Base-by-base conservation (phyloP, 345 rosid genomes). In the Sapria himalayana region DNA sequence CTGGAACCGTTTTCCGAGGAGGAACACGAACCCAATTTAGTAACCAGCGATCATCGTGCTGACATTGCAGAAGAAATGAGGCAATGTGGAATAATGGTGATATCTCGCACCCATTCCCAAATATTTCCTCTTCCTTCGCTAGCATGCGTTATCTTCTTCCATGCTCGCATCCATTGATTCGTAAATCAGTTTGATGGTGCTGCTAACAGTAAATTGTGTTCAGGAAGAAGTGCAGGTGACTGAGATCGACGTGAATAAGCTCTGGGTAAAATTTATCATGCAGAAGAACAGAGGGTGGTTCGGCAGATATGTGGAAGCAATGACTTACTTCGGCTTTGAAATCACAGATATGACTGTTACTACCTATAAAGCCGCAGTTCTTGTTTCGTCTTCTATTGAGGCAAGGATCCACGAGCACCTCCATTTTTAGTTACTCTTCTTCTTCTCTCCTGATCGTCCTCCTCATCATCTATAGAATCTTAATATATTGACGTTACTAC, bases 181-280 rank as follows among this genome's bases (percentile, higher is more conserved):
- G 12, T 24, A 19, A 3, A 16, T 41, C 18, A 13, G 18, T 0
- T 39, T n/a, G n/a, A n/a, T n/a, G n/a, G n/a, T n/a, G n/a, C n/a
- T n/a, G n/a, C n/a, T n/a, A n/a, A n/a, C n/a, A n/a, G n/a, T n/a
- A 9, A 38, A 21, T 15, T 16, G 24, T 22, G 7, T 25, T 31
- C 18, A 89, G 91, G 80, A 78, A 51, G 62, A 70, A 45, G 78
- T 79, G 52, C 40, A 62, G 44, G 75, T 89, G 53, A 59, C 45
- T 35, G 41, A 37, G 3, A 59, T 76, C 6, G 69, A 66, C 34
- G 75, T 61, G 41, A 58, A 61, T 13, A 79, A 66, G 57, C 53
- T 63, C 22, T 71, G 85, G 91, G 66, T 82, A 25, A 89, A 73
- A 75, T 71, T 89, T 14, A 24, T 58, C 15, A 35, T 65, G 18